Evolutionary conservation across 2,329 filamentous ascomycete species (phyloP).

Genomic region (Dactylellina drechsleri): DNA sequence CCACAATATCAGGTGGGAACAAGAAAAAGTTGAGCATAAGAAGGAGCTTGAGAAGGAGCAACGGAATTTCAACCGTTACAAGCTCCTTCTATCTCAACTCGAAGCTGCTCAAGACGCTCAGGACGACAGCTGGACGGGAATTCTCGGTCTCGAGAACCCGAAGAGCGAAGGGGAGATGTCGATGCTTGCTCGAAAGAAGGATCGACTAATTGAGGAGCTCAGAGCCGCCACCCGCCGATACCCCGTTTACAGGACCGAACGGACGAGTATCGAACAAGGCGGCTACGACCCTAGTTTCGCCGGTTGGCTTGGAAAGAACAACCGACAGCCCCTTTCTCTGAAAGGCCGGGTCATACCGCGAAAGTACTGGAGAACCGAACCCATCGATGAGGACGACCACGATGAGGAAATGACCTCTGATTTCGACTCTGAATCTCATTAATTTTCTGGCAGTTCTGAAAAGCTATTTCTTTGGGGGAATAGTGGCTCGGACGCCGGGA

Average conservation of each 20-base stretch:
- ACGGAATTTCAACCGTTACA: conserved; percentile 36
- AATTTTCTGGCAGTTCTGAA: too few relatives aligned
- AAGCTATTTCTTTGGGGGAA: too few relatives aligned
- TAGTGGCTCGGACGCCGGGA: too few relatives aligned
- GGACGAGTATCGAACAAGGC: conserved; percentile 21
- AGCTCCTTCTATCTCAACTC: conserved; percentile 19
- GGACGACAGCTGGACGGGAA: conserved; percentile 30
- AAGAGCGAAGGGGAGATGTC: conserved; percentile 11
- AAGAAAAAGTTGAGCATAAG: conserved; percentile 18
- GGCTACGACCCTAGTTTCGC: conserved; percentile 20
- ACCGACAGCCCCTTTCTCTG: conserved; percentile 25
- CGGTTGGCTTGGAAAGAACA: conserved; percentile 29
- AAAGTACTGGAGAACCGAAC: conserved; percentile 20
- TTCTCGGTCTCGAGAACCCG: conserved; percentile 34
- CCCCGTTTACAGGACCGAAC: conserved; percentile 31
- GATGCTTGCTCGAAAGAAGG: conserved; percentile 32
- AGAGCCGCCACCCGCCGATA: conserved; percentile 18
- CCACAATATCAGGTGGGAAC: conserved; percentile 22
- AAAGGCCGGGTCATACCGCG: conserved; percentile 26
- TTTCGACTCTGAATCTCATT: too few relatives aligned
- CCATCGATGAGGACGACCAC: conserved; percentile 6
- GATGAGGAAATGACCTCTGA: neutral
- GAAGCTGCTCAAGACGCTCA: conserved; percentile 22
- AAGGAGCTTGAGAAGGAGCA: conserved; percentile 27
- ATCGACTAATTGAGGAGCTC: conserved; percentile 38